Conservation (phyloP, 2,329 filamentous ascomycete genomes). For the Colletotrichum magnum region DNA sequence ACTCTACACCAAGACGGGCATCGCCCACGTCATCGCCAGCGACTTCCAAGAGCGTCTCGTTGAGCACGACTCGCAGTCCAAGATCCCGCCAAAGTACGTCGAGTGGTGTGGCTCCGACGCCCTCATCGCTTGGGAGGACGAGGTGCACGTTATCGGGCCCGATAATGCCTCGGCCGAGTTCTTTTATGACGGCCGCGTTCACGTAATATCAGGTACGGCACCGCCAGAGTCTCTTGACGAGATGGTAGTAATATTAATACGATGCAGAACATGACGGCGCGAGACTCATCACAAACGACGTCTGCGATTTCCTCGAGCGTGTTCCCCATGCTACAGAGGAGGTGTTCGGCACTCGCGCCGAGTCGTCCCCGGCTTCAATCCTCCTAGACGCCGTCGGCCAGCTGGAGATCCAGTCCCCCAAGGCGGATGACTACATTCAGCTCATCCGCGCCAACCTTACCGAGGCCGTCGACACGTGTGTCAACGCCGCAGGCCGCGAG, state of each 20-base stretch:
- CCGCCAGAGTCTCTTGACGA: neutral
- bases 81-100: slow-evolving; percentile 87
- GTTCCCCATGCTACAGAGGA: slow-evolving; percentile 89
- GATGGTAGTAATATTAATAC: slow-evolving; percentile 37
- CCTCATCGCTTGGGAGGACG: slow-evolving; percentile 97
- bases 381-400: slow-evolving; percentile 92
- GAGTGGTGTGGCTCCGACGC: slow-evolving; percentile 98
- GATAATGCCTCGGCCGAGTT: slow-evolving; percentile 82
- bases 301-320: slow-evolving; percentile 98
- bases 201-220: slow-evolving; percentile 81
- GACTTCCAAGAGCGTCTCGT: slow-evolving; percentile 95
- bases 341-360: slow-evolving; percentile 90
- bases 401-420: slow-evolving; percentile 92
- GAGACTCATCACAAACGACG: slow-evolving; percentile 88
- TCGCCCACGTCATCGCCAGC: slow-evolving; percentile 92
- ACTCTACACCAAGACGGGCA: slow-evolving; percentile 87
- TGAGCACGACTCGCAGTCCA: slow-evolving; percentile 90
- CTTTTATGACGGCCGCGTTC: slow-evolving; percentile 92
- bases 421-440: slow-evolving; percentile 98
- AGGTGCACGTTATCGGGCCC: slow-evolving; percentile 93
- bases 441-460: slow-evolving; percentile 89
- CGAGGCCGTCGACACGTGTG: slow-evolving; percentile 93
- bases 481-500: slow-evolving; percentile 93
- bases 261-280: slow-evolving; percentile 82
- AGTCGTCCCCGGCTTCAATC: slow-evolving; percentile 91